These are phyloP conservation scores for Lepiota brunneoincarnata DNA, from an alignment of 768 basidiomycete genomes.

Conservation along the genomic window DNA sequence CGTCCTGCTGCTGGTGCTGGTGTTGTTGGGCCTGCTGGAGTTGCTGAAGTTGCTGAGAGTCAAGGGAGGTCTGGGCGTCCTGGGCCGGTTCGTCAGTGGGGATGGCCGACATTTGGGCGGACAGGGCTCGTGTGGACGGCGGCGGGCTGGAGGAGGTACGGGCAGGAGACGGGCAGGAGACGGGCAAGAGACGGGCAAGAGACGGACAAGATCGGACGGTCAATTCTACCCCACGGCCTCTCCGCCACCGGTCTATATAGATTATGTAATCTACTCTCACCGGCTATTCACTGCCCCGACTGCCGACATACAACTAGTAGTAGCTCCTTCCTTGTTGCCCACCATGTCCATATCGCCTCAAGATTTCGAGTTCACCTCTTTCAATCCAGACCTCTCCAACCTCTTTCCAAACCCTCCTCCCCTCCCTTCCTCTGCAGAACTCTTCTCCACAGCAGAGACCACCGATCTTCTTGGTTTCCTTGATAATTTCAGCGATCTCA, in stretches of 20 bases:
- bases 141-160: constrained; percentile 25
- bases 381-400: constrained; percentile 56
- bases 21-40: constrained; percentile 36
- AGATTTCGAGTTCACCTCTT: constrained; percentile 66
- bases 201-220: constrained; percentile 19
- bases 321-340: no score
- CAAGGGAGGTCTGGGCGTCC: constrained; percentile 50
- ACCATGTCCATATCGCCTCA: constrained; percentile 35
- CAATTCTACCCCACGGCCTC: constrained; percentile 2
- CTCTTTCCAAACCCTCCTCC: constrained; percentile 64
- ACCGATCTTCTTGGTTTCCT: constrained; percentile 80
- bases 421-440: constrained; percentile 68
- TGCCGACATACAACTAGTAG: no score
- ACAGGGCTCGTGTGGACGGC: constrained; percentile 22
- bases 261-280: constrained; percentile 2
- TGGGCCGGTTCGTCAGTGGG: constrained; percentile 66
- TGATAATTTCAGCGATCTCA: constrained; percentile 66
- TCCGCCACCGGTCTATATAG: background rate
- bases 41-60: constrained; percentile 60
- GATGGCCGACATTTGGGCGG: constrained; percentile 70
- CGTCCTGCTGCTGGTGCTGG: constrained; percentile 25
- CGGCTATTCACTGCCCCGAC: constrained; percentile 9
- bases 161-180: constrained; percentile 22
- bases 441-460: constrained; percentile 77
- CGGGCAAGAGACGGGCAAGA: constrained; percentile 20